Evolutionary conservation across 2,329 filamentous ascomycete genomes (phyloP), one percentile per base, ranked within the genome.

Genomic region (Trichoderma sp.): DNA sequence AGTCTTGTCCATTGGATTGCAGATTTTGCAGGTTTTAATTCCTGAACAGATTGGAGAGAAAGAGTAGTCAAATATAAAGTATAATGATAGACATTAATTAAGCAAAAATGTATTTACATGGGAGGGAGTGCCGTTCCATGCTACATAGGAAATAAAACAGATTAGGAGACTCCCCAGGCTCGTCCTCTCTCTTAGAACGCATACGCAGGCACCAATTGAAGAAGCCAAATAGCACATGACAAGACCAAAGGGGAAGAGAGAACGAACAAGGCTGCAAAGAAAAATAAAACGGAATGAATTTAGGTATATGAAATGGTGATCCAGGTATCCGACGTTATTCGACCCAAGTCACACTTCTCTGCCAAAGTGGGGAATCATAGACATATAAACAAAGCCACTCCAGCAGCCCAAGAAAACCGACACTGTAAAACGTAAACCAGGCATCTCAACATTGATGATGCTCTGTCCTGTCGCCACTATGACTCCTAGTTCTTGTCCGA

Each of bases 341-440:
- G 73, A 78, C 77, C 77, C 69, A 61, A 76, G 76, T 76, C 74
- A 78, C 76, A 78, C 77, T 74, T 74, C 75, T 77, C 67, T 78
- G 75, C 73, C 64, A 76, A 80, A 79, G 74, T 77, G 80, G 79
- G 80, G 81, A 82, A 82, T 82, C 81, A 82, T 81, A 80, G 79
- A 80, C 77, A 81, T 72, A 57, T 61, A 79, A 71, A 75, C 77
- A 80, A 79, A 70, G 76, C 77, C 75, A 81, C 77, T 79, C 72
- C 75, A 80, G 80, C 75, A 79, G 77, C 75, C 78, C 75, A 77
- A 80, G 77, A 75, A 76, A 74, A 74, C 76, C 73, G 73, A 74
- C 76, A 73, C 76, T 73, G 61, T 75, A 68, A 71, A 73, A 68
- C 70, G 57, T 70, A 69, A 71, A 62, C 70, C 60, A 62, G 67